Percentiles rank a stretch among this genome's conserved stretches.
Conservation (phyloP, 768 basidiomycete genomes). For the Boletus pseudopeckii region DNA sequence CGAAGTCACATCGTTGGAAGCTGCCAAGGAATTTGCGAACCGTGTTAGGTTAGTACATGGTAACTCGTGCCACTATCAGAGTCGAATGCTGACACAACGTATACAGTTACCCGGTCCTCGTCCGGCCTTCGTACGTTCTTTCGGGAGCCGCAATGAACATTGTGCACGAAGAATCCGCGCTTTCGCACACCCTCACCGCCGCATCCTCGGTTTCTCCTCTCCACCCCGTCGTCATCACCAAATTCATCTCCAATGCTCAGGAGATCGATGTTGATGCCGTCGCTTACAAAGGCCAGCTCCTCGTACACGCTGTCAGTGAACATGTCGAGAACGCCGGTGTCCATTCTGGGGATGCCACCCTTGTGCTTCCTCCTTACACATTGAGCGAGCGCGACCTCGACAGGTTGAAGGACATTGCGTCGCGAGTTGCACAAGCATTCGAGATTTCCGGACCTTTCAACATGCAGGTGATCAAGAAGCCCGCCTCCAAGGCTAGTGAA, state of each 20-base stretch:
- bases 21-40: constrained; percentile 87
- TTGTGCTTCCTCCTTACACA: constrained; percentile 93
- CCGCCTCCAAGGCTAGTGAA: constrained; percentile 46
- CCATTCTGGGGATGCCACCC: constrained; percentile 97
- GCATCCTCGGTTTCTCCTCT: constrained; percentile 95
- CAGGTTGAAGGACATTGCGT: constrained; percentile 88
- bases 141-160: constrained; percentile 99
- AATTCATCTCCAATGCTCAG: constrained; percentile 97
- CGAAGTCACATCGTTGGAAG: constrained; percentile 83
- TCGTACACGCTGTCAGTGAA: constrained; percentile 95
- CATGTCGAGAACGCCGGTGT: constrained; percentile 99
- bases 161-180: constrained; percentile 83
- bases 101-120: constrained; percentile 90
- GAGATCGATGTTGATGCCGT: constrained; percentile 99
- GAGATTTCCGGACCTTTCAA: constrained; percentile 98
- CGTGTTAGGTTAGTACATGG: constrained; percentile 57
- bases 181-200: constrained; percentile 94
- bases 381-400: constrained; percentile 70
- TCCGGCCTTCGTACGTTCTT: constrained; percentile 96
- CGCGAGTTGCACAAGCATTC: constrained; percentile 93
- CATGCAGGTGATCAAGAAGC: constrained; percentile 96
- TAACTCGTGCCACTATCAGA: neutral
- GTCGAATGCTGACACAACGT: neutral
- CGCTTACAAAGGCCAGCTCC: constrained; percentile 85
- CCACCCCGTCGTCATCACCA: constrained; percentile 97